Base-by-base conservation (phyloP, 345 rosid genomes). In the Brassica incana region DNA sequence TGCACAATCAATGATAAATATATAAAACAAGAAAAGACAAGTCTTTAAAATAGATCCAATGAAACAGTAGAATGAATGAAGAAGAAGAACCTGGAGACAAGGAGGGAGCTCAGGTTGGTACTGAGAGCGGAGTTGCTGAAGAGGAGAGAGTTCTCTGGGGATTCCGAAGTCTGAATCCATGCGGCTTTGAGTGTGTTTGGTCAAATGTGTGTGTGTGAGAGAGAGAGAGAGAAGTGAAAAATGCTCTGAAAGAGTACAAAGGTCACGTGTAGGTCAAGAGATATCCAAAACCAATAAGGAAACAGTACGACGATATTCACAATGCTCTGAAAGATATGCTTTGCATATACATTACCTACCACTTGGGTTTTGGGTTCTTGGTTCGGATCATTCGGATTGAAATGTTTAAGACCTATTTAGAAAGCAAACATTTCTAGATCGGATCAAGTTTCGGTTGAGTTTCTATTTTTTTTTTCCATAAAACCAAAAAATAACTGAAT, bases 81-180 rank as follows among this genome's bases (percentile, higher is more conserved):
- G 56, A 32, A 27, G 27, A 58, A 65, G 66, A 52, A 90, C 97
- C 97, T 95, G 93, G 29, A 95, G 99, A 63, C 98, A 94, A 43
- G 97, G 97, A 87, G 98, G 97, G 73, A 94, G 89, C 38, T 84
- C 89, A 0, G 98, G 97, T 1, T 85, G 92, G 85, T 95, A 90
- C 38, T 80, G 90, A 73, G 97, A 90, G 64, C 99, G 92, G 74
- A 82, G 89, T 70, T 90, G 86, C 73, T 93, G 99, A 75, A 93
- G 97, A 45, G 84, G 86, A 72, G 99, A 95, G 78, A 95, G 97
- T 81, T 93, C 93, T 79, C 97, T 80, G 81, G 98, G 91, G 81
- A 90, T 86, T 83, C 97, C 98, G 80, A 81, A 95, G 88, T 95
- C 99, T 35, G 99, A 95, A 79, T 95, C 97, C 99, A 95, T 95